Evolutionary conservation across 306 rosid species (phyloP), one percentile per base, ranked within the genome.

Genomic region (Rosa chinensis): DNA sequence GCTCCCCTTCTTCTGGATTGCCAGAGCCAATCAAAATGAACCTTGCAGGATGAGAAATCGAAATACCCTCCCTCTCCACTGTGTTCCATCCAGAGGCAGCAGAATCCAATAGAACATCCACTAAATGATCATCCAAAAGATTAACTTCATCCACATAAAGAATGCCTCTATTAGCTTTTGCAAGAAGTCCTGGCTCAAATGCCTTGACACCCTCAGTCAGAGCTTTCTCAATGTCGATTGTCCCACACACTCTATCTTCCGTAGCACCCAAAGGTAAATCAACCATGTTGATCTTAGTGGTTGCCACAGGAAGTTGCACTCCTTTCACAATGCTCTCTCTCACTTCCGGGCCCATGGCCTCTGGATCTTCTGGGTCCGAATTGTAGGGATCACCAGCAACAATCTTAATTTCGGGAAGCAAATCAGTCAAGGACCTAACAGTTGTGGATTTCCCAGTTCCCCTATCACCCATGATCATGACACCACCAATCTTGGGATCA

Each of bases 81-180:
- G 97, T 94, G 89, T 94, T 94, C 98, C 98, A 94, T 59, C 98
- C 98, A 5, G 98, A 94, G 66, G 98, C 98, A 17, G 98, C 97
- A 70, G 97, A 94, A 86, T 94, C 97, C 89, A 94, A 80, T 39
- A 94, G 78, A 42, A 94, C 98, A 85, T 94, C 98, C 64, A 94
- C 98, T 2, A 94, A 85, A 84, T 94, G 98, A 76, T 94, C 98
- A 80, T 94, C 98, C 86, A 94, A 85, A 59, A 94, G 97, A 73
- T 94, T 94, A 70, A 94, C 98, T 82, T 94, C 98, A 58, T 94
- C 98, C 48, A 94, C 98, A 76, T 94, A 94, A 32, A 94, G 91
- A 78, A 94, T 94, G 73, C 98, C 97, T 81, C 98, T 90, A 73
- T 94, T 94, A 56, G 99, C 99, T 87, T 94, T 94, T 47, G 97